Evolutionary conservation across 768 basidiomycete genomes (phyloP), one percentile per base, ranked within the genome.

Genomic region (Candolleomyces eurysporus): DNA sequence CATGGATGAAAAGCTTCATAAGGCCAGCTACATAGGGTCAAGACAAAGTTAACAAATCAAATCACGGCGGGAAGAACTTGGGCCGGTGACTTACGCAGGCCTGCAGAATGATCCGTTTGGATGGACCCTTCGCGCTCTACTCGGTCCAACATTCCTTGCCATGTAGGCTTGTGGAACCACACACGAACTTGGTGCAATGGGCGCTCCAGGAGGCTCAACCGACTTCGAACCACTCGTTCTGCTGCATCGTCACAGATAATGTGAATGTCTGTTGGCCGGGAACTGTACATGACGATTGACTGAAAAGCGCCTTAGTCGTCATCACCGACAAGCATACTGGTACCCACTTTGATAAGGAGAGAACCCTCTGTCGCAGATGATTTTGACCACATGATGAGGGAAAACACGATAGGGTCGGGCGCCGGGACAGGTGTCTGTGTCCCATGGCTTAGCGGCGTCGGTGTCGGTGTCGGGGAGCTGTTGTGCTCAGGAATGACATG

Each of bases 1-100:
- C 81, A 63, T 83, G 82, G 48, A 83, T 73, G 68, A 84, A 82
- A 19, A 84, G 71, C 65, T 84, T 83, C 79, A 82, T 80, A 46
- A 83, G 75, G 2, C 82, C 82, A 55, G 78, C 81, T 82, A 53
- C 13, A 58, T 32, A 13, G 46, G 43, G 11, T n/a, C 10, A 1
- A 51, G 21, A 31, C 19, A 21, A 7, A 16, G 14, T 17, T 51
- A 22, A 4, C 48, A 31, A 52, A 26, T 36, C 14, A 14, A 22
- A 51, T 21, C 22, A 11, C 40, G 22, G 36, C 45, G 19, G n/a
- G 8, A 55, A 22, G 10, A 26, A 45, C 10, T 17, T 7, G 17
- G 8, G 43, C 26, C 22, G 36, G 32, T 50, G 10, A 80, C 82
- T 64, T 64, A 83, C 81, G 76, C 55, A 76, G 67, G 42, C 82